Base-by-base conservation (phyloP, 495 filamentous ascomycete species). In the Tuber microsphaerosporum region DNA sequence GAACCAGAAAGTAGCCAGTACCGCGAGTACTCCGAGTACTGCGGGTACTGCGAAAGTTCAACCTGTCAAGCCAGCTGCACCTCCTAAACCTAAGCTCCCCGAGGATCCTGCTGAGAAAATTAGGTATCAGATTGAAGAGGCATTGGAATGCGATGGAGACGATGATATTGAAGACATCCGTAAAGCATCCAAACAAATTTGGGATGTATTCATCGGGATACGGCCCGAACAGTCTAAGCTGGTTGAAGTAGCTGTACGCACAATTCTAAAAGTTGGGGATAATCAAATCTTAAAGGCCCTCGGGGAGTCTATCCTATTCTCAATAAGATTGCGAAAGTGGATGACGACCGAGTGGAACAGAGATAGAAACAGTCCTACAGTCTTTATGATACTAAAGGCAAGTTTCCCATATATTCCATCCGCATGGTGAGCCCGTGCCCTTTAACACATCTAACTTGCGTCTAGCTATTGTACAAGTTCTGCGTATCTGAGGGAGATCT, bases 91-190 rank as follows among this genome's bases (percentile, higher is more conserved):
- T 26, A 82, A 82, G 70, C 68, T 82, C 20, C 80, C 80, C 20
- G 80, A 76, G n/a, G 80, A 82, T 16, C 80, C 80, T 20, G 41
- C 70, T 37, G 76, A 81, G 48, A 82, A 70, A 46, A 71, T 82
- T 51, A 81, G 75, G 48, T 75, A 79, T 44, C 79, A 79, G 34
- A 73, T 82, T 45, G 72, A 75, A 42, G 80, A 82, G 61, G 77
- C 76, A 39, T 75, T 82, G 31, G 78, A 76, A 31, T 76, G 73
- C 68, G 80, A 65, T 65, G 56, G 51, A 16, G 51, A 79, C 19
- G 80, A 82, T 39, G 81, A 82, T 73, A 81, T 80, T 41, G 80
- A 80, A 43, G 80, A 82, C 74, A 79, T 81, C n/a, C 74, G 80
- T 56, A 73, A 79, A 71, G 73, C 80, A 68, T 82, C 81, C 34